Evolutionary conservation across 495 filamentous ascomycete genomes (phyloP), one percentile per base, ranked within the genome.

Genomic region (Tricharina praecox): DNA sequence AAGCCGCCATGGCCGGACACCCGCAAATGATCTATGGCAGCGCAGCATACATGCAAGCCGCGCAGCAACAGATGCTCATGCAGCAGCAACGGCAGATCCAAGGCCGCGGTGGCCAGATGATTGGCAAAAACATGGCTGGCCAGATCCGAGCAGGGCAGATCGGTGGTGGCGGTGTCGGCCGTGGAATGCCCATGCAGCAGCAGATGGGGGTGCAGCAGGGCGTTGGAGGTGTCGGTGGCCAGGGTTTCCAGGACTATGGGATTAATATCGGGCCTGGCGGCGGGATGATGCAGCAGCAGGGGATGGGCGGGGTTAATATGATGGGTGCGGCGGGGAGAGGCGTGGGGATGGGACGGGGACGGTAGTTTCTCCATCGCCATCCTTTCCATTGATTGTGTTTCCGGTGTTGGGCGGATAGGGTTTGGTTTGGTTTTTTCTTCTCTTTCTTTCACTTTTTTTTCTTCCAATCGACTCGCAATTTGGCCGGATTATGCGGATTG

Each of bases 91-190:
- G 53, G 21, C 53, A 56, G 21, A 54, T 50, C 16, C 51, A 50
- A 18, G 23, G 42, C 9, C 48, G 45, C 10, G 55, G 47, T 28
- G 39, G 41, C 3, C 53, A 53, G 28, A 49, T 58, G 15, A 41
- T 49, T 34, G 51, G 45, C 32, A 53, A 53, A 42, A 53, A 54
- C 36, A 41, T 48, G 23, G 25, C n/a, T 33, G 56, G 56, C 4
- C 55, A 50, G 23, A 46, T 46, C 43, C 15, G 43, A 21, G 40
- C 20, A 11, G 40, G 40, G 13, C 40, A 43, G 7, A 43, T 43
- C 1, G 4, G 5, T 9, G 19, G 19, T 1, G 9, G 43, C 10
- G 9, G 7, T 8, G 37, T 24, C 4, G 18, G 20, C 13, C 15
- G 20, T 19, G 19, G n/a, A 13, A 43, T 44, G 23, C 16, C 39